These are phyloP conservation scores for Fraxinus angustifolia DNA, from an alignment of 305 asterid species.

Conservation along the genomic window DNA sequence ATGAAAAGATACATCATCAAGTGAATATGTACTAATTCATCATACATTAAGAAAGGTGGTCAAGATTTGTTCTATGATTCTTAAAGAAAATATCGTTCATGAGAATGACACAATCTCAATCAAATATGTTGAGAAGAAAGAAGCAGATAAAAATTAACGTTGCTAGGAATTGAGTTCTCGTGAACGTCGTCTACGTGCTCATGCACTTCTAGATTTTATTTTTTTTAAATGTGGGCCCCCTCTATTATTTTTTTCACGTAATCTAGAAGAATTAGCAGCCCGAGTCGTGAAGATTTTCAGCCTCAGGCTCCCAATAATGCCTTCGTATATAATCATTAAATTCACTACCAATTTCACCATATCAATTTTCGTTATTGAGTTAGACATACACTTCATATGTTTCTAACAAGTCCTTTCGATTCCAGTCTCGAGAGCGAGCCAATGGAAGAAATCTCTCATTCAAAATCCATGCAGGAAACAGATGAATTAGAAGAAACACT, in stretches of 20 bases:
- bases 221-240: neutral
- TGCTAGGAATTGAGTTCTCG: neutral
- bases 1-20: neutral
- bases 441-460: conserved; percentile 19
- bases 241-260: neutral
- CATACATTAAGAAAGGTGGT: neutral
- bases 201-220: conserved; percentile 30
- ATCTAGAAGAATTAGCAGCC: conserved; percentile 31
- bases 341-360: conserved; percentile 19
- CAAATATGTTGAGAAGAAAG: neutral
- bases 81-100: neutral
- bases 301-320: conserved; percentile 29
- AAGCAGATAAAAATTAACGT: neutral
- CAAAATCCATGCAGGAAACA: conserved; percentile 26
- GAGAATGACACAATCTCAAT: neutral
- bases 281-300: conserved; percentile 19
- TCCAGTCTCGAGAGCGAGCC: conserved; percentile 21
- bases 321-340: conserved; percentile 26
- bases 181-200: neutral
- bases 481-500: conserved; percentile 52
- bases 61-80: neutral
- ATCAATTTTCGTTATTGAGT: neutral
- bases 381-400: neutral
- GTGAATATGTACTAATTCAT: neutral
- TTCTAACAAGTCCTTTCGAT: neutral